These are phyloP conservation scores for Trichoderma oligosporum DNA, from an alignment of 2,329 filamentous ascomycete species.

Conservation along the genomic window DNA sequence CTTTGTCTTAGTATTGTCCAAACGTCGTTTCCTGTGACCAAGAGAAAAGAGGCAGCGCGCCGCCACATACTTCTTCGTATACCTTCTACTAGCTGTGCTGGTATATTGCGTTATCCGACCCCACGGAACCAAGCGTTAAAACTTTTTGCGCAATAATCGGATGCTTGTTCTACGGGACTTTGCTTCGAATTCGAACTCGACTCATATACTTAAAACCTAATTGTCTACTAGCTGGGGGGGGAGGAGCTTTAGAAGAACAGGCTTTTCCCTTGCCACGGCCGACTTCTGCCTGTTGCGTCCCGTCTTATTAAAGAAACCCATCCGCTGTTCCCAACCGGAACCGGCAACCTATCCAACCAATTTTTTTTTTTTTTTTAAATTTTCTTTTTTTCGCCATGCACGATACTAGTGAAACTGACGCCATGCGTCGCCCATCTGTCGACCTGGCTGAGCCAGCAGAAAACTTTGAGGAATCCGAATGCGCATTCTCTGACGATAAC, in stretches of 20 bases:
- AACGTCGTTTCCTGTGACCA: too few species aligned
- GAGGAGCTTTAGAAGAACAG: neutral
- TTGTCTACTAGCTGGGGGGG: neutral
- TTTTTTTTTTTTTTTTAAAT: too few species aligned
- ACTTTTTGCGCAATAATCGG: neutral
- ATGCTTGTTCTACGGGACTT: neutral
- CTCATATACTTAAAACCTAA: neutral
- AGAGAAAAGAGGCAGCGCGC: conserved; percentile 2
- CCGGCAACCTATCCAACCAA: conserved; percentile 2
- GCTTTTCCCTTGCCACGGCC: neutral
- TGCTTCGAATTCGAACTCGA: neutral
- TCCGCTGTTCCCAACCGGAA: neutral
- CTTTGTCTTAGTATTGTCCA: too few species aligned
- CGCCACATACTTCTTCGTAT: neutral
- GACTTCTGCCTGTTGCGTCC: neutral
- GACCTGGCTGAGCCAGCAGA: conserved; percentile 42
- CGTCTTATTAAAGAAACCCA: neutral
- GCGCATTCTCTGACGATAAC: conserved; percentile 29
- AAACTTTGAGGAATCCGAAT: conserved; percentile 35
- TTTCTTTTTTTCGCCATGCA: conserved; percentile 1
- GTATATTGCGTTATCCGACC: neutral
- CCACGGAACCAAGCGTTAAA: neutral
- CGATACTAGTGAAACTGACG: conserved; percentile 22
- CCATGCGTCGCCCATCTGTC: conserved; percentile 42
- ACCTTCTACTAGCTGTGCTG: too few species aligned